These are phyloP conservation scores for Rhizopogon salebrosus DNA, from an alignment of 768 basidiomycete genomes.

Conservation along the genomic window DNA sequence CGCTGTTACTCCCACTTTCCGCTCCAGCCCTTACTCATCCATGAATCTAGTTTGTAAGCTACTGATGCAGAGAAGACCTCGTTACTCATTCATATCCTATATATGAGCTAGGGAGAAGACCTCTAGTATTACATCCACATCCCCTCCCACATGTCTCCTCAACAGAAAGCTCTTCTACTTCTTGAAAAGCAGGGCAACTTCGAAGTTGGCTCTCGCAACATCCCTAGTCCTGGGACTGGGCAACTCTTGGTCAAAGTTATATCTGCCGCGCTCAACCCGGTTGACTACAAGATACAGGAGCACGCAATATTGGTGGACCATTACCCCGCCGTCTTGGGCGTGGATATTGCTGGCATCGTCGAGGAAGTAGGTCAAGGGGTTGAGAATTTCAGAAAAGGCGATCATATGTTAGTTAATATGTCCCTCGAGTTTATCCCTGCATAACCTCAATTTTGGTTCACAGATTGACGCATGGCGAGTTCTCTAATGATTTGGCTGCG, in stretches of 20 bases:
- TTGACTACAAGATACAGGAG: conserved; percentile 35
- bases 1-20: no score
- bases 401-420: conserved; percentile 30
- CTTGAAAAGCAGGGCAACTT: conserved; percentile 22
- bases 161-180: conserved; percentile 25
- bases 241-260: conserved; percentile 39
- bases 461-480: conserved; percentile 28
- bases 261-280: conserved; percentile 39
- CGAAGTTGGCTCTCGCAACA: conserved; percentile 18
- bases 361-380: conserved; percentile 35
- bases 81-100: not conserved
- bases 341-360: conserved; percentile 35
- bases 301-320: conserved; percentile 24
- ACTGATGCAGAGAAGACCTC: no score
- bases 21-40: no score
- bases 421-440: conserved; percentile 1
- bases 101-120: no score
- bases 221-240: conserved; percentile 30
- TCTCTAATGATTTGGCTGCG: conserved; percentile 20
- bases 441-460: conserved; percentile 15
- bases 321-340: conserved; percentile 32
- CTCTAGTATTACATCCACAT: not conserved
- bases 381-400: conserved; percentile 28
- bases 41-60: no score
- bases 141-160: conserved; percentile 18